A percentile compares a stretch with the other conserved stretches of the same genome.
Conservation (phyloP, 148 eudicot species). For the Gaultheria prostrata region DNA sequence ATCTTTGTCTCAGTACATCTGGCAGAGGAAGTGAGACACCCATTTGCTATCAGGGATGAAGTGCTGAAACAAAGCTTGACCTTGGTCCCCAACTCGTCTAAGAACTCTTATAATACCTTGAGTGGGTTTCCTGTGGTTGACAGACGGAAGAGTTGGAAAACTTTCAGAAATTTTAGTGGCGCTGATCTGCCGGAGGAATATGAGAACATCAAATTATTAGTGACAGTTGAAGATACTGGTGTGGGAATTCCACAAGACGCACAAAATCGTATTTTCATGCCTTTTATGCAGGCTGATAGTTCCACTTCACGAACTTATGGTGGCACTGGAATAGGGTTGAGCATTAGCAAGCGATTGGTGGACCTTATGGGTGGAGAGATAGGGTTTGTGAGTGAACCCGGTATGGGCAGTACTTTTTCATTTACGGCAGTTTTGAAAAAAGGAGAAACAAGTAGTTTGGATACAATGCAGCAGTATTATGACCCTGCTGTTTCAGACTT, state of each 20-base stretch:
- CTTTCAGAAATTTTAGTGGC: conserved; percentile 35
- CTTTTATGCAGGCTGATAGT: conserved; percentile 98
- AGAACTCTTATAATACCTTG: conserved; percentile 40
- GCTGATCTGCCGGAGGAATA: conserved; percentile 24
- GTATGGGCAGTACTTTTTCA: conserved; percentile 77
- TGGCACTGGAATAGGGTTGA: conserved; percentile 96
- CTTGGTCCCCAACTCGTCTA: conserved; percentile 22
- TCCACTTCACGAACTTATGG: conserved; percentile 91
- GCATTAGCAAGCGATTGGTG: conserved; percentile 85
- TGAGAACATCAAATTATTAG: conserved; percentile 48
- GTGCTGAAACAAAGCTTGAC: conserved; percentile 45
- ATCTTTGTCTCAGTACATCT: conserved; percentile 83
- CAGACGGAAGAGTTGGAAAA: conserved; percentile 65
- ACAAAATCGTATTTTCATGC: conserved; percentile 68
- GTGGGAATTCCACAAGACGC: conserved; percentile 77
- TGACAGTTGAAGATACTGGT: conserved; percentile 91
- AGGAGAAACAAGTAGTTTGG: conserved; percentile 38
- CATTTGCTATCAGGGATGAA: conserved; percentile 48
- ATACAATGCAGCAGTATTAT: conserved; percentile 33
- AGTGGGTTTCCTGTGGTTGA: conserved; percentile 77
- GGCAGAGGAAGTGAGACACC: conserved; percentile 58
- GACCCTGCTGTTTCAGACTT: conserved; percentile 55
- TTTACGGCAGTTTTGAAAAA: conserved; percentile 55
- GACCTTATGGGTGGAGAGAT: conserved; percentile 93
- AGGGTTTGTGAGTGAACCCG: conserved; percentile 69